Evolutionary conservation across 805 yeast genomes (phyloP), one percentile per base, ranked within the genome.

Genomic region (Schwanniomyces vanrijiae): DNA sequence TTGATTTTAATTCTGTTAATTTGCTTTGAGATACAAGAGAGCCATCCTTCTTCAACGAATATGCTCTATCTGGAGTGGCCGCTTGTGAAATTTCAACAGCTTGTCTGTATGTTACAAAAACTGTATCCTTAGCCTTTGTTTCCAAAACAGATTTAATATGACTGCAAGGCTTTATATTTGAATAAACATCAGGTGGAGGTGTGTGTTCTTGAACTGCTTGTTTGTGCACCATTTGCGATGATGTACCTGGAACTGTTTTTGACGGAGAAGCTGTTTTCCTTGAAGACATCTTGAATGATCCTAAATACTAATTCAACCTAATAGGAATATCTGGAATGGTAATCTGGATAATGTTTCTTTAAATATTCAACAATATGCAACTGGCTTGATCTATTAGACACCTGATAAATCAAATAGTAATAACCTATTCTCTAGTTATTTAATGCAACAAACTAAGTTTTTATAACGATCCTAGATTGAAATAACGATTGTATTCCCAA

Each of bases 101-200:
- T 47, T 80, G 78, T 40, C 67, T 65, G 55, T 80, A 81, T 1
- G 83, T 78, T 45, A 65, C 64, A 49, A 78, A 56, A 7, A 80
- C 80, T 13, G 74, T 73, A 3, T 76, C 80, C 43, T 65, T 66
- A 8, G 84, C 82, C 41, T 69, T 70, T 22, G 83, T 72, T 10
- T 66, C 68, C 38, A 81, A 61, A 5, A 80, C 81, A 46, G 75
- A 68, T 14, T 59, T 56, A 37, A 81, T 61, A 57, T 81, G 86
- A 8, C 66, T 59, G 59, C 86, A 81, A 0, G 83, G 71, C 19
- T 68, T 68, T 45, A 76, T 71, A 37, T 55, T 49, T 42, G 61
- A 55, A 43, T 49, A 61, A 46, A 58, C 62, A 46, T 64, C 66
- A 4, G 61, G 64, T 2, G 49, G 48, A 20, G 52, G 52, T 9